These are phyloP conservation scores for Thielaviopsis ethacetica DNA, from an alignment of 2,329 filamentous ascomycete species.

Conservation along the genomic window DNA sequence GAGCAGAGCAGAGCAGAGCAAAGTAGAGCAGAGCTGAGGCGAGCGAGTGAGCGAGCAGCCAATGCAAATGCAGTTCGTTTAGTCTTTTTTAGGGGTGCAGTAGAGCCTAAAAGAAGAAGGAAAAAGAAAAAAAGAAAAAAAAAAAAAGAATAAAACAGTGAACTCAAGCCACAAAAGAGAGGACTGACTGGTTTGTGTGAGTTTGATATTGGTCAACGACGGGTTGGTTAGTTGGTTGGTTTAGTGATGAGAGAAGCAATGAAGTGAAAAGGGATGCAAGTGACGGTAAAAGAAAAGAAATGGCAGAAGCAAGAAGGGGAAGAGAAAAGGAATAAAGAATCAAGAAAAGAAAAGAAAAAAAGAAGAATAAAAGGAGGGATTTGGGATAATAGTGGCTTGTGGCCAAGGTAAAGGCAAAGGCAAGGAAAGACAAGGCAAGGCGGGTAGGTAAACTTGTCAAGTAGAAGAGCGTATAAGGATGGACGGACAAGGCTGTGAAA, in stretches of 20 bases:
- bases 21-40: background rate
- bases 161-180: background rate
- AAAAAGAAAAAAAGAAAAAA: background rate
- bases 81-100: background rate
- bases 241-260: no score
- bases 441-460: no score
- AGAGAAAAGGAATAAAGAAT: background rate
- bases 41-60: no score
- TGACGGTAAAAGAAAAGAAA: background rate
- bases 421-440: no score
- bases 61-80: background rate
- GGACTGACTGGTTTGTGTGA: no score
- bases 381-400: background rate
- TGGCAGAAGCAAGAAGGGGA: background rate
- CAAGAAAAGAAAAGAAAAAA: background rate
- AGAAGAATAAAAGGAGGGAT: background rate
- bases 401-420: no score
- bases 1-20: no score
- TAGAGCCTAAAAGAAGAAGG: background rate
- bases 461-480: no score
- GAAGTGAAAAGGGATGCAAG: slow-evolving; percentile 3
- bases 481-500: no score
- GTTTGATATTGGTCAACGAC: no score
- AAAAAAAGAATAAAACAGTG: background rate
- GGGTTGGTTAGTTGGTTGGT: no score